Evolutionary conservation across 345 rosid genomes (phyloP), one percentile per base, ranked within the genome.

Genomic region (Eucalyptus marginata): DNA sequence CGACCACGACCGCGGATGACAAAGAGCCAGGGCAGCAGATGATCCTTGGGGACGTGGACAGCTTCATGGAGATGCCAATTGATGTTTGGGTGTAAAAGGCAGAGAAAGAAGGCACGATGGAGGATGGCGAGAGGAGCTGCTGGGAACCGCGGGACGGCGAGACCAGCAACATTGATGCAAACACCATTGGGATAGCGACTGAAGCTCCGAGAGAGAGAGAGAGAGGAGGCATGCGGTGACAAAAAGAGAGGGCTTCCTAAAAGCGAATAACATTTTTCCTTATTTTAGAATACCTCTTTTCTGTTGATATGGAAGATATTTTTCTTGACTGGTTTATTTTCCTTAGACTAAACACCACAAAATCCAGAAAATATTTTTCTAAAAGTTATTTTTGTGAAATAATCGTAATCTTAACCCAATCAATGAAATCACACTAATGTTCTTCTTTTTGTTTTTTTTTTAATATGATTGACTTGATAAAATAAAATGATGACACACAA

Each of bases 1-100:
- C 89, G 24, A 91, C 92, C 80, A 92, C 58, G 89, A 94, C 89
- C 44, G 93, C 93, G 29, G 92, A 88, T 58, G 92, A 85, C 49
- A 91, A 7, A 24, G 85, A 27, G 54, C 86, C 49, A 17, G 89
- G 62, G 22, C 80, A 62, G 16, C 76, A 56, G 50, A 64, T 43
- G 81, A 59, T 24, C 11, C 58, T 52, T 54, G 87, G 54, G 87
- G 87, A 52, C 43, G 31, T 13, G 87, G 36, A 44, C 13, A 20
- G 71, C 71, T 62, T 29, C 33, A 29, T 29, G 71, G 71, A 62
- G 71, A 62, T 14, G 71, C 71, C 54, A 27, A 25, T 46, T 22
- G 52, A 85, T 18, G 17, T 49, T 31, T 27, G 52, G 36, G n/a
- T 14, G 54, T 13, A 12, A 33, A 40, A 54, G 49, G 88, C 29